phyloP scores from a whole-genome alignment of 495 filamentous ascomycete genomes.

The Daldinia loculata region DNA sequence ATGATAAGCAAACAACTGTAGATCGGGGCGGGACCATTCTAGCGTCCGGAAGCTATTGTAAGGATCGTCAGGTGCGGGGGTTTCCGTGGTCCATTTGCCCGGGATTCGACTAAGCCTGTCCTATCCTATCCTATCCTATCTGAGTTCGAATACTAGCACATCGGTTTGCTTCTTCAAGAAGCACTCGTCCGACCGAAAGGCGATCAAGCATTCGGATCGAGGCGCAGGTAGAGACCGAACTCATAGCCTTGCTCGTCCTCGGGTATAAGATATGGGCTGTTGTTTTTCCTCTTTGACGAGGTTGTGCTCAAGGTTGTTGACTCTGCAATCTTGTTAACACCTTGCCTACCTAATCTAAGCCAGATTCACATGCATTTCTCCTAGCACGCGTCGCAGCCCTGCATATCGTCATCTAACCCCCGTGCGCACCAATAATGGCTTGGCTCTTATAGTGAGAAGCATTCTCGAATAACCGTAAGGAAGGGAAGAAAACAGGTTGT shows the following conservation, averaged over 20 bases:
- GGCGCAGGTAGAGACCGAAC: constrained; percentile 1
- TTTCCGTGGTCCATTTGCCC: constrained; percentile 33
- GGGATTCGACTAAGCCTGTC: constrained; percentile 9
- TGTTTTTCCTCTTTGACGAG: background rate
- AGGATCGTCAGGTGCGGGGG: constrained; percentile 30
- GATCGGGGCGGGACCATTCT: constrained; percentile 3
- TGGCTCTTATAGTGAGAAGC: background rate
- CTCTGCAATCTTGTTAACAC: constrained; percentile 7
- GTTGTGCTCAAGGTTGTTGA: constrained; percentile 1
- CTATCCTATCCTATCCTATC: constrained; percentile 2
- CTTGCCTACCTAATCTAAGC: constrained; percentile 19
- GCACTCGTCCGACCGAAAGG: constrained; percentile 18
- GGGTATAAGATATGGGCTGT: constrained; percentile 21
- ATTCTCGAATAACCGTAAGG: constrained; percentile 23
- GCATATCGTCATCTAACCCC: constrained; percentile 11
- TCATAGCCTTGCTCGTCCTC: constrained; percentile 11
- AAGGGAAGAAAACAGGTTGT: constrained; percentile 25
- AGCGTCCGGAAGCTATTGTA: constrained; percentile 12
- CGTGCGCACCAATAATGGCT: constrained; percentile 14
- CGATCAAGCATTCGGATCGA: constrained; percentile 23
- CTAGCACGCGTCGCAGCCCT: constrained; percentile 6
- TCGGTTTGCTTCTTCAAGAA: constrained; percentile 2
- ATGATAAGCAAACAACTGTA: constrained; percentile 9
- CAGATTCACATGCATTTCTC: constrained; percentile 16
- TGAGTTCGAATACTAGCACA: constrained; percentile 5